These are phyloP conservation scores for Gryganskiella cystojenkinii DNA, from an alignment of 192 early-diverging fungal species.

Conservation along the genomic window DNA sequence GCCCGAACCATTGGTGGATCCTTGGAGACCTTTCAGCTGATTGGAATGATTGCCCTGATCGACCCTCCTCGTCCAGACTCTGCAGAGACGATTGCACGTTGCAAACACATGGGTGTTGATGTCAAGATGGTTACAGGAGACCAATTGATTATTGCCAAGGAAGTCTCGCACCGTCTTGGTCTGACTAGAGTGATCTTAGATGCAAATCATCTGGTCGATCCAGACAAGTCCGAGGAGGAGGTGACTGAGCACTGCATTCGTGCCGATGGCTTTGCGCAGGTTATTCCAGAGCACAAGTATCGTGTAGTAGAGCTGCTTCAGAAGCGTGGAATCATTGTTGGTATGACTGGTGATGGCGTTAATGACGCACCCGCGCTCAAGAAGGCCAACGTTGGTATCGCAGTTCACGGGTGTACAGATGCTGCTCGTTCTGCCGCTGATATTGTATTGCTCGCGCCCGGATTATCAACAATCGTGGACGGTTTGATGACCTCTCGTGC, in stretches of 20 bases:
- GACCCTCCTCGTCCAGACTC: constrained; percentile 95
- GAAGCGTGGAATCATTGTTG: constrained; percentile 82
- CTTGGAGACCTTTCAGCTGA: constrained; percentile 78
- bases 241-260: constrained; percentile 86
- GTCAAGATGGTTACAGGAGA: constrained; percentile 99
- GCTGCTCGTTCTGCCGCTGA: constrained; percentile 95
- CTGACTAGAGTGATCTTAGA: constrained; percentile 92
- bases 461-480: constrained; percentile 94
- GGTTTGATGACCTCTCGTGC: constrained; percentile 90
- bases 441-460: constrained; percentile 92
- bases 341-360: constrained; percentile 98
- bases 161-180: constrained; percentile 87
- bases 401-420: constrained; percentile 95
- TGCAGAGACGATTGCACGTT: constrained; percentile 85
- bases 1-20: constrained; percentile 78
- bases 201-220: constrained; percentile 85
- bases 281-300: constrained; percentile 98
- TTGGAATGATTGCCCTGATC: constrained; percentile 92
- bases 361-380: constrained; percentile 98
- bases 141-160: constrained; percentile 95
- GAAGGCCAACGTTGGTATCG: constrained; percentile 97
- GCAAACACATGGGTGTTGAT: constrained; percentile 86
- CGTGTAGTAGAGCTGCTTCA: constrained; percentile 94
- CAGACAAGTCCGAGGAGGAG: constrained; percentile 78
- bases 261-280: constrained; percentile 96